Base-by-base conservation (phyloP, 1,284 basidiomycete species). In the Crepidotus sp. region DNA sequence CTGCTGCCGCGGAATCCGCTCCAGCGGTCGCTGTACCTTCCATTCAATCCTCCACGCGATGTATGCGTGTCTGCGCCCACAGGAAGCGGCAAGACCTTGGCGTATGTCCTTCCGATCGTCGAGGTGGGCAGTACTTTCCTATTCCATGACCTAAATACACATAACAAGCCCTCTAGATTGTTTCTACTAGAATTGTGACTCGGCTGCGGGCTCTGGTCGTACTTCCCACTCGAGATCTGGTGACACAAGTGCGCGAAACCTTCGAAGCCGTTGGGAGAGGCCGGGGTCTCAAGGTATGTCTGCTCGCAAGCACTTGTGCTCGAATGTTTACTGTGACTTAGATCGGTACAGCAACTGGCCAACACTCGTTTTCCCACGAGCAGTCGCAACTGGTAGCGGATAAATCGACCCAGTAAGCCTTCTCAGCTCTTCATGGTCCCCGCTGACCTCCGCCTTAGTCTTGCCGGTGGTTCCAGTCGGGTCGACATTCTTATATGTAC, bases 61-160 rank as follows among this genome's bases (percentile, higher is more conserved):
- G 73, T 94, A 7, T 95, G 94, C 56, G 88, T 96, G n/a, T 96
- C 92, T 4, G 96, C 96, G 1, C 96, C 96, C 0, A 98, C 95
- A 0, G 95, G 95, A 24, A 94, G 90, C 54, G 95, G 95, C 0
- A 98, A 98, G 67, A 98, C 95, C 0, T 72, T 98, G 15, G 89
- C 92, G 10, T 98, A 98, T 63, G 84, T 85, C 3, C 67, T 98
- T 14, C 95, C 95, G 1, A 88, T 98, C 42, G 72, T 97, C 21
- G 90, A 98, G 71, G 88, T 84, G 52, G 48, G 65, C 45, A n/a
- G n/a, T n/a, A 25, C 11, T 8, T 19, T 39, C 45, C n/a, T n/a
- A n/a, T 41, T 38, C 49, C 4, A 4, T 36, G 45, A 13, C 39
- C 26, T 31, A 36, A n/a, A 37, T 34, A 22, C 25, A 6, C 26